Base-by-base conservation (phyloP, 768 basidiomycete species). In the Pulveroboletus sp. region DNA sequence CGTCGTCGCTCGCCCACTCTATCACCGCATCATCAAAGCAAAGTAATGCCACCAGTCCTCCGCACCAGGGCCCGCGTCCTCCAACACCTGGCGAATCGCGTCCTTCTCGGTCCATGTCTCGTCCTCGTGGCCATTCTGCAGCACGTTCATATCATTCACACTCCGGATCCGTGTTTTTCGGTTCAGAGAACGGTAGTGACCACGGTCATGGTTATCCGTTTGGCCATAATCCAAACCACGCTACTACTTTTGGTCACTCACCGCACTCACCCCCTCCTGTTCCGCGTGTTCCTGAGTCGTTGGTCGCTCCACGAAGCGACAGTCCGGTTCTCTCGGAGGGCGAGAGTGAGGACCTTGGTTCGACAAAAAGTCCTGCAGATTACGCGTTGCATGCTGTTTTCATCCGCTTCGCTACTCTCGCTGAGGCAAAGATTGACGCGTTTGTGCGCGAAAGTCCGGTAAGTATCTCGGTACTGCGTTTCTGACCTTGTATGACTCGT, bases 341-440 rank as follows among this genome's bases (percentile, higher is more conserved):
- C 12, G 86, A 87, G 57, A 81, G 82, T 59, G 75, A 85, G 40
- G 53, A 56, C 12, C 69, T 78, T 19, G 76, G 80, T 59, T 85
- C 87, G 41, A 86, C 87, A 0, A 87, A 82, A 61, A 90, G 87
- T 11, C 91, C 93, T 2, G 84, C 86, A 0, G 93, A 94, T 58
- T 94, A 87, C 58, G 93, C 93, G 2, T 70, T 94, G 12, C 89
- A 91, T 61, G 89, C 90, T 0, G 79, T 94, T 6, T 93, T 94
- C 64, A 88, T 90, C 35, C 84, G 87, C 3, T 94, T 94, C 58
- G 89, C 87, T 9, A 78, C 84, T 1, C 73, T 79, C 5, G 88
- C 90, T 2, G 91, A 95, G 66, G 72, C 72, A 24, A 91, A 91
- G 59, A 85, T 94, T n/a, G 80, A 85, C 11, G 64, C 69, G 4